phyloP scores from a whole-genome alignment of 2,329 filamentous ascomycete genomes.

The Exophiala sp. region DNA sequence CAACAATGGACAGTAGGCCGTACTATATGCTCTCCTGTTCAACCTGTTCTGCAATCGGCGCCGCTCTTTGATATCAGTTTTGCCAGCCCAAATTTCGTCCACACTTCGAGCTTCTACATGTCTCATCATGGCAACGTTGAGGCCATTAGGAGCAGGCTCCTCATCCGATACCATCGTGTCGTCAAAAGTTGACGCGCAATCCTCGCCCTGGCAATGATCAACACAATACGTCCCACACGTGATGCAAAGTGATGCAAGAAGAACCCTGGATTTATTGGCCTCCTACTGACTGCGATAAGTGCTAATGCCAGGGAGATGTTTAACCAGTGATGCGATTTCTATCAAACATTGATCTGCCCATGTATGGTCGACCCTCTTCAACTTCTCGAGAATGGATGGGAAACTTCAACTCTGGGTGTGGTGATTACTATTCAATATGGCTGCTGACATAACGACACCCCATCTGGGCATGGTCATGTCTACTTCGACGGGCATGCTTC shows the following conservation, averaged over 20 bases:
- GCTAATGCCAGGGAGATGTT: no score
- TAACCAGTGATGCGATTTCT: no score
- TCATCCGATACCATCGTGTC: background rate
- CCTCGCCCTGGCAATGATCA: no score
- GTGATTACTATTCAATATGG: constrained; percentile 7
- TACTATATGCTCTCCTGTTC: constrained; percentile 30
- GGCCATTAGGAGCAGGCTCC: background rate
- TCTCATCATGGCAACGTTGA: constrained; percentile 8
- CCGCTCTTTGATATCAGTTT: constrained; percentile 26
- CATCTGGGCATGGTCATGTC: background rate
- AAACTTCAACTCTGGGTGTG: no score
- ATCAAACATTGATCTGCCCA: no score
- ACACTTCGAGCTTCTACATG: constrained; percentile 8
- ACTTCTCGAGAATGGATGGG: no score
- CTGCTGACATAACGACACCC: background rate
- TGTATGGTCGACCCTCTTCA: no score
- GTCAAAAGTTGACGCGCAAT: background rate
- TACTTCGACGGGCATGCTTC: no score
- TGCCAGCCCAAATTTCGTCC: constrained; percentile 31
- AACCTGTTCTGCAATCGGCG: constrained; percentile 32
- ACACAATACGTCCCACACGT: background rate
- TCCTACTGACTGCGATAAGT: no score
- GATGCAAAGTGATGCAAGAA: no score
- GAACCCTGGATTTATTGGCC: no score
- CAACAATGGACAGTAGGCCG: background rate